phyloP scores from a whole-genome alignment of 345 rosid species.

The Combretum micranthum region DNA sequence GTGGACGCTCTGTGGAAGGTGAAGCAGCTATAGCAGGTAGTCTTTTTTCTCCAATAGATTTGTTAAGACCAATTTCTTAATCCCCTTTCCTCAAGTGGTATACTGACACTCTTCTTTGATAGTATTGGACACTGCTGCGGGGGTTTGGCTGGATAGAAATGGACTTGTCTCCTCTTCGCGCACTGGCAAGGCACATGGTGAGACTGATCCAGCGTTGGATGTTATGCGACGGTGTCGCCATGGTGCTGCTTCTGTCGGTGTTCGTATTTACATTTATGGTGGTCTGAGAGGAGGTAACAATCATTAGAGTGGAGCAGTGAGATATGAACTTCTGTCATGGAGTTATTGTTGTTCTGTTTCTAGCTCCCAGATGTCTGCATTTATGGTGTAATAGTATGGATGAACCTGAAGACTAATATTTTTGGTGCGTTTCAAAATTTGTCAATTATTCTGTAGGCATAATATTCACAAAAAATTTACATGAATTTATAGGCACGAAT shows the following conservation, averaged over 20 bases:
- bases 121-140: conserved; percentile 99
- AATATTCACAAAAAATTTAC: too few species aligned
- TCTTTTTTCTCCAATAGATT: conserved; percentile 4
- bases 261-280: conserved; percentile 76
- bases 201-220: conserved; percentile 71
- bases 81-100: not conserved
- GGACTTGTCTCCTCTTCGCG: conserved; percentile 83
- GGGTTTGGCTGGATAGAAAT: conserved; percentile 93
- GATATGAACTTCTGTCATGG: not conserved
- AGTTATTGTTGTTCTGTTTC: too few species aligned
- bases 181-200: conserved; percentile 50
- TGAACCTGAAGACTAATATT: too few species aligned
- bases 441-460: too few species aligned
- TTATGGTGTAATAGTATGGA: too few species aligned
- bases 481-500: too few species aligned
- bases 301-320: not conserved
- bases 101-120: conserved; percentile 4
- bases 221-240: conserved; percentile 97
- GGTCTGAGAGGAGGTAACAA: conserved; percentile 93
- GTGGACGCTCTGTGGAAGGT: conserved; percentile 80
- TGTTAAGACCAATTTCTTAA: not conserved
- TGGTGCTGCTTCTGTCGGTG: conserved; percentile 92
- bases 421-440: too few species aligned
- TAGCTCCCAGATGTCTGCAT: too few species aligned
- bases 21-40: conserved; percentile 93